phyloP scores from a whole-genome alignment of 2,329 filamentous ascomycete species.

The Penicillium sp. region DNA sequence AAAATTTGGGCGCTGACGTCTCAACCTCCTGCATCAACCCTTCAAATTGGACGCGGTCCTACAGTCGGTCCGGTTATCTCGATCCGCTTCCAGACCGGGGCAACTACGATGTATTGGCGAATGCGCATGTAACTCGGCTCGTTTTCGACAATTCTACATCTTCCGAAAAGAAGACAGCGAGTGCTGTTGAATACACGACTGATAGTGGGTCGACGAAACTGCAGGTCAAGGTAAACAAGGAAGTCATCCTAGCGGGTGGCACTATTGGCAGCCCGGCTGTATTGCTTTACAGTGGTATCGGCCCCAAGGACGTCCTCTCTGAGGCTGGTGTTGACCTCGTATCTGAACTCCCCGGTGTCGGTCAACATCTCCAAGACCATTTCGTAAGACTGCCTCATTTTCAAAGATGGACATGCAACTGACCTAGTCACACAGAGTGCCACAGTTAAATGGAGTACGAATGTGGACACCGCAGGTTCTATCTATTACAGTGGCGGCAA shows the following conservation, averaged over 20 bases:
- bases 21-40: slow-evolving; percentile 31
- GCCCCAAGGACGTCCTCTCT: slow-evolving; percentile 41
- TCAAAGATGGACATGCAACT: neutral
- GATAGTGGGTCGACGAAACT: slow-evolving; percentile 23
- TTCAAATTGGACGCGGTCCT: slow-evolving; percentile 30
- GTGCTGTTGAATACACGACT: slow-evolving; percentile 26
- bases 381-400: slow-evolving; percentile 16
- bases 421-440: slow-evolving; percentile 20
- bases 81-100: slow-evolving; percentile 26
- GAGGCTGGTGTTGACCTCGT: slow-evolving; percentile 39
- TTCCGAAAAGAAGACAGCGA: slow-evolving; percentile 23
- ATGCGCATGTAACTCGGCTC: slow-evolving; percentile 27
- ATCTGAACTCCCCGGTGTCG: slow-evolving; percentile 42
- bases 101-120: slow-evolving; percentile 29
- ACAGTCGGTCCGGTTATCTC: slow-evolving; percentile 30
- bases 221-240: slow-evolving; percentile 22
- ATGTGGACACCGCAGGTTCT: slow-evolving; percentile 24
- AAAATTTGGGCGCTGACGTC: slow-evolving; percentile 28
- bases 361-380: slow-evolving; percentile 47
- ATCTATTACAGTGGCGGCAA: slow-evolving; percentile 23
- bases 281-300: slow-evolving; percentile 54
- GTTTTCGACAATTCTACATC: slow-evolving; percentile 24
- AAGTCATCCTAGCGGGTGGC: slow-evolving; percentile 39
- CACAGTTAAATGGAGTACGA: slow-evolving; percentile 24
- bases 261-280: slow-evolving; percentile 50